A percentile compares a stretch with the other conserved stretches of the same genome.
Conservation (phyloP, 495 filamentous ascomycete genomes). For the Talaromyces borbonicus region DNA sequence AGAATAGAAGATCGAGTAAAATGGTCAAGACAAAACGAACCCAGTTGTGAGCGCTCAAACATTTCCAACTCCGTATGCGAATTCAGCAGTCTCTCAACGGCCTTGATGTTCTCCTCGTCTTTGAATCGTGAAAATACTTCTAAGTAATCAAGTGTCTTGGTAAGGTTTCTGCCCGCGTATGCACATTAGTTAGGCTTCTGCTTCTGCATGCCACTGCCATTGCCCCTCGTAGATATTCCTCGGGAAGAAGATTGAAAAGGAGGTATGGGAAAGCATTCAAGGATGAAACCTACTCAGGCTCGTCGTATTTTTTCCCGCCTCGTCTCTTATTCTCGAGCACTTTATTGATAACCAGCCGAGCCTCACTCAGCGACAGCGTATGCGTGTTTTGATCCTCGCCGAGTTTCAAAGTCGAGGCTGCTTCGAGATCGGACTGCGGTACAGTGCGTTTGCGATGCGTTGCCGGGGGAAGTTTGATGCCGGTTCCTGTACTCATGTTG, state of each 20-base stretch:
- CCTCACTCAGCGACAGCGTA: slow-evolving; percentile 79
- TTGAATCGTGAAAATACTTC: slow-evolving; percentile 93
- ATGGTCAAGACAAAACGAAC: slow-evolving; percentile 36
- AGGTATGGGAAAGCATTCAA: too few relatives aligned
- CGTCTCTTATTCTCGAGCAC: slow-evolving; percentile 55
- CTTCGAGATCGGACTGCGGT: slow-evolving; percentile 80
- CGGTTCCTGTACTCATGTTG: neutral
- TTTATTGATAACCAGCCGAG: slow-evolving; percentile 82
- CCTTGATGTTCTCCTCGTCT: slow-evolving; percentile 85
- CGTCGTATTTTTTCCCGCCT: slow-evolving; percentile 38
- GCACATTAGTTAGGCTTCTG: neutral
- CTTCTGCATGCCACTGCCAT: too few relatives aligned
- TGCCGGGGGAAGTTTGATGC: slow-evolving; percentile 31
- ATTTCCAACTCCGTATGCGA: slow-evolving; percentile 69
- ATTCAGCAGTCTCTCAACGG: slow-evolving; percentile 73
- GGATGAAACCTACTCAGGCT: slow-evolving; percentile 32
- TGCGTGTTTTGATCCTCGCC: slow-evolving; percentile 88
- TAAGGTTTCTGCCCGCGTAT: slow-evolving; percentile 41
- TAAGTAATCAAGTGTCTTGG: slow-evolving; percentile 81
- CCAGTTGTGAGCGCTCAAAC: slow-evolving; percentile 89
- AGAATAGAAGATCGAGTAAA: slow-evolving; percentile 1
- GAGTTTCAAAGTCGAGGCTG: slow-evolving; percentile 66
- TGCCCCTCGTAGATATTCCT: neutral
- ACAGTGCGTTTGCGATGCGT: slow-evolving; percentile 65
- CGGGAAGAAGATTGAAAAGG: neutral